Base-by-base conservation (phyloP, 2,329 filamentous ascomycete genomes). In the Grosmannia clavigera region DNA sequence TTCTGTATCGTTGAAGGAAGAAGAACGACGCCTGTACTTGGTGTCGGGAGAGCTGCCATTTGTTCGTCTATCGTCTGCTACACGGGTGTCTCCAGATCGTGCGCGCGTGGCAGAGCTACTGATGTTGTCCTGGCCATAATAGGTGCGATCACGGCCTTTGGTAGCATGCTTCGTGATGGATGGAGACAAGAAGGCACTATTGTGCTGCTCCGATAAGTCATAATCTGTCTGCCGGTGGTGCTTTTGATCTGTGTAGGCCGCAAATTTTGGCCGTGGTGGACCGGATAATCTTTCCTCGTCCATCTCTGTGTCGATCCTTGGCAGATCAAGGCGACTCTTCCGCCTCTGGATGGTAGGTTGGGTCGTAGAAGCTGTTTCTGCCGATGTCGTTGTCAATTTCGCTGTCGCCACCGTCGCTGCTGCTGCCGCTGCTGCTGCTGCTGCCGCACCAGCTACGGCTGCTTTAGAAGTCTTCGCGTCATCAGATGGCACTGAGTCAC, bases 271-370 rank as follows among this genome's bases (percentile, higher is more conserved):
- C 31, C 73, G 66, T 6, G 60, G 56, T 5, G 33, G 58, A 9
- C 33, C 5, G 3, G 58, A 51, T 53, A 14, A 69, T 55, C 69
- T 70, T 66, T 52, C 12, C 25, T n/a, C 55, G 69, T 72, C 69
- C 6, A 75, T 54, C 1, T 74, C 70, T 2, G 78, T 80, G 35
- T 77, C 73, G 16, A 80, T 69, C 6, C 70, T 72, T 4, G 78
- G 76, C 5, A 81, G 65, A 33, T 78, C 73, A n/a, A 69, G 66
- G 40, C 70, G 71, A 60, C 72, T 74, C 62, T 65, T 72, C 27
- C 68, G 68, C 57, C 68, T 69, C n/a, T 67, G 65, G 3, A 70
- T 25, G 14, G 54, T 43, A 3, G 61, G 61, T 14, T 55, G 51
- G 11, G 59, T n/a, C 19, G 50, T 48, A 14, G 55, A 40, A 16